Evolutionary conservation across 2,329 filamentous ascomycete genomes (phyloP).

Genomic region (Microsporum audouinii): DNA sequence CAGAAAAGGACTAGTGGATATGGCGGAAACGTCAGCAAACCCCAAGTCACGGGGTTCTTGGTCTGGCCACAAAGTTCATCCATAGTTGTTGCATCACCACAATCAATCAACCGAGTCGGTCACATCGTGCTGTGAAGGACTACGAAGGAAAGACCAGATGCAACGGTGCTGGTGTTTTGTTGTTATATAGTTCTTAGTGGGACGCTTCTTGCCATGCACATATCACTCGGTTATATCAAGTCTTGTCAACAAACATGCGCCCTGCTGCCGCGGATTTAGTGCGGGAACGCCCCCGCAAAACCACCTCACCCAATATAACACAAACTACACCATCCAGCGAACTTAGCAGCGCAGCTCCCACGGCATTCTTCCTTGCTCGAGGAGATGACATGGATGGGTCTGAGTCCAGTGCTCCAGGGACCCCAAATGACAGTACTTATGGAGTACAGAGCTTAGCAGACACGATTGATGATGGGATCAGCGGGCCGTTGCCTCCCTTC

Average conservation of each 20-base stretch:
- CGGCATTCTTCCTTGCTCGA: constrained; percentile 50
- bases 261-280: constrained; percentile 26
- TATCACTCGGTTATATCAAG: background rate
- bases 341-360: constrained; percentile 35
- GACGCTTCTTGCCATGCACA: background rate
- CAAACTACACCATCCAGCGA: constrained; percentile 24
- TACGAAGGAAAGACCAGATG: background rate
- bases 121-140: background rate
- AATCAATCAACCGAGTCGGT: background rate
- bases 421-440: constrained; percentile 38
- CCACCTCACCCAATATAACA: constrained; percentile 20
- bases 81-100: background rate
- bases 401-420: constrained; percentile 20
- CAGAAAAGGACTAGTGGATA: background rate
- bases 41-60: background rate
- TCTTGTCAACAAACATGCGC: constrained; percentile 24
- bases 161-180: background rate
- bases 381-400: constrained; percentile 39
- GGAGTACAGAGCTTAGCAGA: constrained; percentile 49
- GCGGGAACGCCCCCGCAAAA: constrained; percentile 26
- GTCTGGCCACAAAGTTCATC: background rate
- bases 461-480: constrained; percentile 27
- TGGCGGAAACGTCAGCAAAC: background rate
- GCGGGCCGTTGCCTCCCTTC: constrained; percentile 10
- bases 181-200: background rate